Base-by-base conservation (phyloP, 2,329 filamentous ascomycete genomes). In the Pseudogymnoascus sp. region DNA sequence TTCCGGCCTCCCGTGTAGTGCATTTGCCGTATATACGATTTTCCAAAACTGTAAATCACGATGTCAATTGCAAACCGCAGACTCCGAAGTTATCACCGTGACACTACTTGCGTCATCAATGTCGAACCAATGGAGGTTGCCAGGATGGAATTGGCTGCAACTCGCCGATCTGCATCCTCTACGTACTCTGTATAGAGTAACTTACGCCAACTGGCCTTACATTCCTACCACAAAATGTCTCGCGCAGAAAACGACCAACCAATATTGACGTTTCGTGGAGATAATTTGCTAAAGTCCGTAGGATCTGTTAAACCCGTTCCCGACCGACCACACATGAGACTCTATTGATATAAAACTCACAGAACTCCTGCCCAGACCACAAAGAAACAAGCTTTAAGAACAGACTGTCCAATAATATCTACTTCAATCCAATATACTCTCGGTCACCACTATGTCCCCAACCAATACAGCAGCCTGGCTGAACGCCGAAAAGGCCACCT, bases 401-500 rank as follows among this genome's bases (percentile, higher is more conserved):
- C 17, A 38, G 9, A 21, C 23, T 19, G 29, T n/a, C n/a, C n/a
- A 33, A 56, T 19, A 33, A 13, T 11, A 56, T 33, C 50, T 7
- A 19, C 50, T 9, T 19, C 9, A 33, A 9, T 10, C 13, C 15
- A 33, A 13, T 56, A 56, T 19, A 19, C 5, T 19, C 10, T 33
- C 21, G 17, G 6, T 1, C 4, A 33, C 7, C 21, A 38, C 21
- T 40, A 64, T 21, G 17, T 62, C 65, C 17, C 19, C 62, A 37
- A 38, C 35, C 10, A 70, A 70, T 42, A 29, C 66, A 62, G 70
- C 69, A 23, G 70, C 70, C 17, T 71, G 68, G 68, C 42, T 65
- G 4, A 44, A 64, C 62, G 46, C 74, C 62, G 67, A 70, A 63
- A 65, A 74, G 64, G 70, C 73, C 69, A 64, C 64, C 62, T 67